Evolutionary conservation across 2,329 filamentous ascomycete genomes (phyloP), one percentile per base, ranked within the genome.

Genomic region (Pseudogymnoascus sp.): DNA sequence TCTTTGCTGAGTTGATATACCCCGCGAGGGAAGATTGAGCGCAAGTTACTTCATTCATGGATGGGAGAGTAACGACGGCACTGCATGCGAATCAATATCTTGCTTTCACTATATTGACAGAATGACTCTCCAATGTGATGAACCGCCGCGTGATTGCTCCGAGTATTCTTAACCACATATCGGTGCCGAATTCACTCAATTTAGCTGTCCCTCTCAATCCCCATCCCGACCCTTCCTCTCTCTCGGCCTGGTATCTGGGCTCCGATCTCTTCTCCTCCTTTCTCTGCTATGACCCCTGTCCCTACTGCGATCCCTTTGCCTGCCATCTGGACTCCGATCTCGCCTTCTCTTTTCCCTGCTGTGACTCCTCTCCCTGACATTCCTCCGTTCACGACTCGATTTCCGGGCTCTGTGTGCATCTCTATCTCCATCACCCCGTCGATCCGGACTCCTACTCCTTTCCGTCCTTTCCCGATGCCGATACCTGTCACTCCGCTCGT

Each of bases 381-480:
- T 20, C 69, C 67, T 54, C 70, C 69, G 22, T 70, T 67, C 58
- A 65, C 67, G n/a, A 58, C 61, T 8, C 63, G 61, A 4, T 59
- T 59, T 62, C 67, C 69, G 64, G 18, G 60, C 25, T 32, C 38
- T 32, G 28, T 43, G 39, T 6, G 61, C 18, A 8, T 37, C 60
- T 54, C 43, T 38, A 43, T 59, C 50, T 38, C 43, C 41, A 61
- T 57, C 57, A 18, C 37, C 30, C 62, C 50, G 25, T 41, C 67
- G 65, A 20, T 71, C 67, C 6, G 67, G 66, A 61, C 70, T 67
- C 59, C 66, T 59, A 35, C 64, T 72, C 58, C 68, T 67, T 62
- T 70, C 57, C 64, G 63, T 64, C 32, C 64, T 64, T 7, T 66
- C 64, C 38, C 63, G 62, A 58, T 66, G 61, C 41, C 65, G 57